Conservation (phyloP, 2,329 filamentous ascomycete genomes). For the Balansia obtecta region DNA sequence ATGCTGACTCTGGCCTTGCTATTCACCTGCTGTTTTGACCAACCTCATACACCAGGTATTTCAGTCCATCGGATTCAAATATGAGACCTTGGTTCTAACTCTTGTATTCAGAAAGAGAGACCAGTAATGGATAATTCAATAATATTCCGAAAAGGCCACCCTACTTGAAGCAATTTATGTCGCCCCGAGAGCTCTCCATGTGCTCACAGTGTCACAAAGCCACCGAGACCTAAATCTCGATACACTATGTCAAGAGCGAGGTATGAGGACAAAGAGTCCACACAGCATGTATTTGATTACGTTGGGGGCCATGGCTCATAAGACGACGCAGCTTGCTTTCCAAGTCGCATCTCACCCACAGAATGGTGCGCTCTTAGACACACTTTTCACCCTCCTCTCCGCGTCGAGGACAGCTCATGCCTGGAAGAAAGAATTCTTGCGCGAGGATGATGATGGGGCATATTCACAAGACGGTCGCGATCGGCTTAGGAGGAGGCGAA, state of each 20-base stretch:
- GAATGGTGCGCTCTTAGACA: not conserved
- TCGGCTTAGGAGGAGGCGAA: not conserved
- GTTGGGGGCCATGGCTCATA: not conserved
- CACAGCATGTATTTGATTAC: not conserved
- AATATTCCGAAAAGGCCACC: too few species aligned
- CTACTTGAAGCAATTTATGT: too few species aligned
- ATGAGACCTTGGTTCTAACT: too few species aligned
- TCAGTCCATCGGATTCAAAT: too few species aligned
- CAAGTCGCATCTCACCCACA: not conserved
- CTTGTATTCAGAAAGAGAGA: too few species aligned
- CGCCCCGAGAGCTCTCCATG: not conserved
- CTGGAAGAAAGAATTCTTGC: slow-evolving; percentile 4
- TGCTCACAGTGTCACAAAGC: not conserved
- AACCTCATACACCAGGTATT: too few species aligned
- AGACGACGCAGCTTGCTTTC: slow-evolving; percentile 3
- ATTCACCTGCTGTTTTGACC: too few species aligned
- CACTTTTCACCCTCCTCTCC: not conserved
- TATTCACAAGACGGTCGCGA: slow-evolving; percentile 22
- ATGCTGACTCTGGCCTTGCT: too few species aligned
- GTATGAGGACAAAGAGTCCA: not conserved
- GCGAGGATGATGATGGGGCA: slow-evolving; percentile 29
- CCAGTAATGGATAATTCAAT: too few species aligned
- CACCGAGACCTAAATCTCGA: not conserved
- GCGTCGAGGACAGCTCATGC: slow-evolving; percentile 1
- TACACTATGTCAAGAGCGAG: not conserved